phyloP scores from a whole-genome alignment of 768 basidiomycete species.

The Termitomyces sp. region DNA sequence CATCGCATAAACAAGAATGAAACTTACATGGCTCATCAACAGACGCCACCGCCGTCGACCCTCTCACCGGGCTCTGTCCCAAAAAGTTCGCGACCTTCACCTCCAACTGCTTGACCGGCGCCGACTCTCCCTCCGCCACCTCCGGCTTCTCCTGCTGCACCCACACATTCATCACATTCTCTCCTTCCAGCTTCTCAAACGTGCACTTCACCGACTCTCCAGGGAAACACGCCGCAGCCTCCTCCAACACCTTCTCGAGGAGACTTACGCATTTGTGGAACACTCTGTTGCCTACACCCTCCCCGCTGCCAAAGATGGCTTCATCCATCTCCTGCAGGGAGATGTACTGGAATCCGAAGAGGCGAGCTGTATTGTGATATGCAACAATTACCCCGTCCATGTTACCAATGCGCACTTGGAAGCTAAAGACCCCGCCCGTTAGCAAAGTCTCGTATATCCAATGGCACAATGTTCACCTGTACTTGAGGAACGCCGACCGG shows the following conservation, averaged over 20 bases:
- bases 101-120: conserved; percentile 58
- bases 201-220: conserved; percentile 55
- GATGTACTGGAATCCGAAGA: conserved; percentile 95
- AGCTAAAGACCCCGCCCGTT: conserved; percentile 36
- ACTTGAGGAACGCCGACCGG: conserved; percentile 92
- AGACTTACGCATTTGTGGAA: conserved; percentile 71
- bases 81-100: conserved; percentile 41
- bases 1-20: not conserved
- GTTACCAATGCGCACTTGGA: conserved; percentile 93
- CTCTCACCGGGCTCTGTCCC: conserved; percentile 28
- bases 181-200: conserved; percentile 48
- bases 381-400: conserved; percentile 95
- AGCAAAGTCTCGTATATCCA: not conserved
- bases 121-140: conserved; percentile 19
- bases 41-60: conserved; percentile 26
- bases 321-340: conserved; percentile 85
- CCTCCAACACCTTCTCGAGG: conserved; percentile 61
- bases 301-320: conserved; percentile 56
- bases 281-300: conserved; percentile 59
- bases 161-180: conserved; percentile 51
- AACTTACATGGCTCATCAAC: conserved; percentile 24
- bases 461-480: conserved; percentile 46
- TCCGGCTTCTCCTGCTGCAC: conserved; percentile 49
- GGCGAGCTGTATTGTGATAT: conserved; percentile 79
- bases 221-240: conserved; percentile 57